These are phyloP conservation scores for Triticum monococcum DNA, from an alignment of 176 grass and related monocot genomes.

Conservation along the genomic window DNA sequence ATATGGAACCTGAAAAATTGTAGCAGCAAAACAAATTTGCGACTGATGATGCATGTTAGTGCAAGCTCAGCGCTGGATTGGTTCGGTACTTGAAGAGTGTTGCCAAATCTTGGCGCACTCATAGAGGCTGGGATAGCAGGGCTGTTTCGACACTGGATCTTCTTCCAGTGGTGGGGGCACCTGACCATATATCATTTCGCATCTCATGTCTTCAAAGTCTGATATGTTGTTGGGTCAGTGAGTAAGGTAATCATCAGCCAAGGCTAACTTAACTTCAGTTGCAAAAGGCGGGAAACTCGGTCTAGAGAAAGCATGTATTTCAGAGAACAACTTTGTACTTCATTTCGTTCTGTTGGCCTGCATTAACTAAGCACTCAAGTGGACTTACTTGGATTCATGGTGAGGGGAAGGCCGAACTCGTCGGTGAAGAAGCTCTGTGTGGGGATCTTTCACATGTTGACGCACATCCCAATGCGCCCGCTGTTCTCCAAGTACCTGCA, in stretches of 20 bases:
- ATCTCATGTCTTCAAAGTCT: slow-evolving; percentile 99
- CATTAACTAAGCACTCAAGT: background rate
- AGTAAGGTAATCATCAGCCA: background rate
- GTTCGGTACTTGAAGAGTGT: background rate
- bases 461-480: slow-evolving; percentile 89
- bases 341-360: too few species aligned
- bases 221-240: background rate
- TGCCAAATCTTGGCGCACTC: slow-evolving; percentile 14
- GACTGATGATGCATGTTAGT: background rate
- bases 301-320: background rate
- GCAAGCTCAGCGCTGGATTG: background rate
- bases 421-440: slow-evolving; percentile 93
- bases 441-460: slow-evolving; percentile 91
- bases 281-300: background rate
- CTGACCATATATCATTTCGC: slow-evolving; percentile 93
- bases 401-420: slow-evolving; percentile 91
- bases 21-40: background rate
- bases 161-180: slow-evolving; percentile 78
- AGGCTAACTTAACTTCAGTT: background rate
- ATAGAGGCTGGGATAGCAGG: slow-evolving; percentile 82
- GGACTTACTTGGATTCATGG: slow-evolving; percentile 95
- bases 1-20: slow-evolving; percentile 65
- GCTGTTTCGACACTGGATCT: slow-evolving; percentile 72
- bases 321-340: background rate
- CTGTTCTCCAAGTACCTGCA: slow-evolving; percentile 82